Conservation (phyloP, 352 stramenopile genomes). For the Globisporangium cystogenes region DNA sequence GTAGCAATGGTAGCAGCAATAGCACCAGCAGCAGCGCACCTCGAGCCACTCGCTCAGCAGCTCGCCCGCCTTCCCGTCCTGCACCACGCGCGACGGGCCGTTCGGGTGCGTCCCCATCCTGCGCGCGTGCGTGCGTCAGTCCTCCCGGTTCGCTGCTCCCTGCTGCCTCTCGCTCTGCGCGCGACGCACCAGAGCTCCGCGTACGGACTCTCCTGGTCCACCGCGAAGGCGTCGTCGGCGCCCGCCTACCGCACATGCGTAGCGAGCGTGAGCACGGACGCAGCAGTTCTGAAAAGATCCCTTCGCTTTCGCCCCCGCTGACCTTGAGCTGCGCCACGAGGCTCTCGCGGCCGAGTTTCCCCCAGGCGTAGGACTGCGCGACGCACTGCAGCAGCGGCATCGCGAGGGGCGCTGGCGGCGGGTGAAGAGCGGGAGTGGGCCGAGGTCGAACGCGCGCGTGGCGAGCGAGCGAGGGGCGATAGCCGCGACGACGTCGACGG, state of each 20-base stretch:
- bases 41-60: slow-evolving; percentile 72
- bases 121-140: slow-evolving; percentile 6
- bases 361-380: slow-evolving; percentile 90
- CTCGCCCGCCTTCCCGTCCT: slow-evolving; percentile 30
- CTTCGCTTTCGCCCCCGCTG: neutral
- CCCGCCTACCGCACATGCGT: slow-evolving; percentile 25
- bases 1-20: too few species aligned
- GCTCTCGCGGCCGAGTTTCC: slow-evolving; percentile 77
- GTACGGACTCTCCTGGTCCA: slow-evolving; percentile 49
- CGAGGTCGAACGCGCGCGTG: too few species aligned
- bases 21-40: slow-evolving; percentile 16
- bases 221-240: slow-evolving; percentile 35
- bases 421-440: too few species aligned
- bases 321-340: slow-evolving; percentile 88
- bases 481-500: too few species aligned
- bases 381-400: slow-evolving; percentile 83
- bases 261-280: neutral
- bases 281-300: neutral
- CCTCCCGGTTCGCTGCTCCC: neutral
- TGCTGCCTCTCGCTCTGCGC: neutral
- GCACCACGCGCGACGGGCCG: slow-evolving; percentile 78
- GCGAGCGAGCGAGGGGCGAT: too few species aligned
- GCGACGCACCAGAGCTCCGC: slow-evolving; percentile 83
- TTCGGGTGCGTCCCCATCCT: slow-evolving; percentile 95
- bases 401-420: neutral